These are phyloP conservation scores for Zelopaecilomyces penicillatus DNA, from an alignment of 2,329 filamentous ascomycete species.

Conservation along the genomic window DNA sequence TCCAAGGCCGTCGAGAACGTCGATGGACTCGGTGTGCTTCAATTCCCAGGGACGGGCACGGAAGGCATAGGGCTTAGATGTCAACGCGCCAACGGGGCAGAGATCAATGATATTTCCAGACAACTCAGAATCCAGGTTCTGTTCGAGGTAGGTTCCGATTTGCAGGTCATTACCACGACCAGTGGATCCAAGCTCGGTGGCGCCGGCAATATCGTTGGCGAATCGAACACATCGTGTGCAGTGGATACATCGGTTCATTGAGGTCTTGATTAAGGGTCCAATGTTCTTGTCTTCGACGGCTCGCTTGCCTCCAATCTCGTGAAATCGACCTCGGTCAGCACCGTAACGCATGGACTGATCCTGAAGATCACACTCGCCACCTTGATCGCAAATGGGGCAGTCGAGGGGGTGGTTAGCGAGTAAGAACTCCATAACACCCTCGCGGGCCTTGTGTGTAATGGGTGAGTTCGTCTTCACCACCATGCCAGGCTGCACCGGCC, in stretches of 20 bases:
- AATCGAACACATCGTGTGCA: constrained; percentile 97
- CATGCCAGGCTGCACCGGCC: constrained; percentile 98
- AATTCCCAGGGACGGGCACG: constrained; percentile 94
- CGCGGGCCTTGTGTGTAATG: constrained; percentile 91
- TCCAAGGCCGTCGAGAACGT: constrained; percentile 85
- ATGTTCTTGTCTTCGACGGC: constrained; percentile 99
- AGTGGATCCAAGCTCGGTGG: constrained; percentile 86
- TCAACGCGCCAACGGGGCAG: constrained; percentile 92
- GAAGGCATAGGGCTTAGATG: constrained; percentile 97
- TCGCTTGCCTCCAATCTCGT: constrained; percentile 92
- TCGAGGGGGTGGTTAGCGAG: constrained; percentile 94
- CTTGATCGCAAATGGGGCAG: constrained; percentile 97
- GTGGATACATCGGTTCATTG: constrained; percentile 99
- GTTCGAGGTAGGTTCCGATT: constrained; percentile 95
- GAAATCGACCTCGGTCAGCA: constrained; percentile 90
- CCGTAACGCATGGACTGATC: constrained; percentile 99
- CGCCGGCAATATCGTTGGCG: constrained; percentile 93
- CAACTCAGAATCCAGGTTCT: constrained; percentile 86
- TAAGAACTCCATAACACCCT: constrained; percentile 98
- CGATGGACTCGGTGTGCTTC: constrained; percentile 90
- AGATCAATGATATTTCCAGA: constrained; percentile 98
- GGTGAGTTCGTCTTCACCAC: constrained; percentile 98
- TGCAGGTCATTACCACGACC: constrained; percentile 96
- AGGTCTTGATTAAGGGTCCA: constrained; percentile 95
- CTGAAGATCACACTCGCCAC: constrained; percentile 97